Conservation (phyloP, 176 grass and related monocot species). For the Olyra latifolia region DNA sequence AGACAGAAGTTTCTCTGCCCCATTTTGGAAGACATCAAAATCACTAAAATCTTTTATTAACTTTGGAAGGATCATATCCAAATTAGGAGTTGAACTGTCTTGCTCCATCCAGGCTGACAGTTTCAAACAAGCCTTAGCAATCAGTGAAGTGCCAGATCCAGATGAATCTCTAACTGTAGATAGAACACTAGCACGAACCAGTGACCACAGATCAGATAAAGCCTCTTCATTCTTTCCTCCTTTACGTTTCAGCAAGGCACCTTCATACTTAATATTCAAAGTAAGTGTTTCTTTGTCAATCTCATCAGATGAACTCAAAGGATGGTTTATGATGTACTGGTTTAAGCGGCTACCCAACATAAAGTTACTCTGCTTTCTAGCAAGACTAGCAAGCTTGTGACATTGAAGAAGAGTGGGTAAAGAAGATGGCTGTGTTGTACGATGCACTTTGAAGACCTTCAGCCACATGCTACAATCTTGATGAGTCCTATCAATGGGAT, state of each 20-base stretch:
- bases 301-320: constrained; percentile 46
- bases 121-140: constrained; percentile 96
- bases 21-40: constrained; percentile 40
- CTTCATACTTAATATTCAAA: constrained; percentile 84
- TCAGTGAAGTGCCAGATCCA: constrained; percentile 46
- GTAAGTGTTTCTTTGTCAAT: constrained; percentile 59
- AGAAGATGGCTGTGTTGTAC: constrained; percentile 65
- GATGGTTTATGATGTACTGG: constrained; percentile 70
- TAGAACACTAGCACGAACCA: constrained; percentile 52
- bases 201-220: constrained; percentile 76
- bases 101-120: constrained; percentile 75
- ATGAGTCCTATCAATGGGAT: constrained; percentile 51
- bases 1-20: constrained; percentile 30
- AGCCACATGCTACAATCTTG: constrained; percentile 95
- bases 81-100: constrained; percentile 47
- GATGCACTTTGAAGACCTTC: constrained; percentile 84
- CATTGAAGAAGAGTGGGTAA: constrained; percentile 69
- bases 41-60: constrained; percentile 60
- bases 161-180: constrained; percentile 51
- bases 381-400: constrained; percentile 73
- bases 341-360: constrained; percentile 83
- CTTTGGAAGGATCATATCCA: constrained; percentile 53
- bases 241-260: constrained; percentile 72
- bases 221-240: constrained; percentile 75
- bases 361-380: constrained; percentile 86